phyloP scores from a whole-genome alignment of 768 basidiomycete species.

The Lentinus tigrinus region DNA sequence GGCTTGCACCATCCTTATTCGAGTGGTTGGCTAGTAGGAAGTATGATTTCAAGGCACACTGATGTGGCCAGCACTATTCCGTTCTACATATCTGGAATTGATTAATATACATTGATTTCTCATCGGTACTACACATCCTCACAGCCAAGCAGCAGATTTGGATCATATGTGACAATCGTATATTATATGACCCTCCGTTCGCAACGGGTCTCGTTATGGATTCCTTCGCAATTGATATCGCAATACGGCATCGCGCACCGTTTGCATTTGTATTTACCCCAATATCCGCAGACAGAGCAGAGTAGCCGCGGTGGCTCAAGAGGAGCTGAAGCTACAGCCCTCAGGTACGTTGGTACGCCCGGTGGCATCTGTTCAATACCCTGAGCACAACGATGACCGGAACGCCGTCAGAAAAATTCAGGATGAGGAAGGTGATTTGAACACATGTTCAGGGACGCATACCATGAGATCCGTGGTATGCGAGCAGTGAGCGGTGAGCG shows the following conservation, averaged over 20 bases:
- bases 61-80: too few species aligned
- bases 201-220: conserved; percentile 80
- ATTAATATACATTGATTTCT: too few species aligned
- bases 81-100: too few species aligned
- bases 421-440: not conserved
- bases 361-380: conserved; percentile 55
- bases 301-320: conserved; percentile 65
- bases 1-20: conserved; percentile 58
- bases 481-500: not conserved
- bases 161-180: not conserved
- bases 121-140: too few species aligned
- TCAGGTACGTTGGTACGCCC: conserved; percentile 66
- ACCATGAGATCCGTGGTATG: not conserved
- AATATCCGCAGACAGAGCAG: conserved; percentile 88
- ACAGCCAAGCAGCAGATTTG: not conserved
- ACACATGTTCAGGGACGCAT: not conserved
- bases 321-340: conserved; percentile 58
- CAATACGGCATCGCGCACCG: conserved; percentile 79
- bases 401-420: not conserved
- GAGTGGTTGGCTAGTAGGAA: conserved; percentile 61
- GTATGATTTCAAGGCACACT: conserved; percentile 51
- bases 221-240: conserved; percentile 65
- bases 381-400: conserved; percentile 33
- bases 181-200: conserved; percentile 63
- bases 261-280: conserved; percentile 76